A percentile compares a stretch with the other conserved stretches of the same genome.
Evolutionary conservation across 768 basidiomycete species (phyloP).

Genomic region (Coprinopsis strossmayeri): DNA sequence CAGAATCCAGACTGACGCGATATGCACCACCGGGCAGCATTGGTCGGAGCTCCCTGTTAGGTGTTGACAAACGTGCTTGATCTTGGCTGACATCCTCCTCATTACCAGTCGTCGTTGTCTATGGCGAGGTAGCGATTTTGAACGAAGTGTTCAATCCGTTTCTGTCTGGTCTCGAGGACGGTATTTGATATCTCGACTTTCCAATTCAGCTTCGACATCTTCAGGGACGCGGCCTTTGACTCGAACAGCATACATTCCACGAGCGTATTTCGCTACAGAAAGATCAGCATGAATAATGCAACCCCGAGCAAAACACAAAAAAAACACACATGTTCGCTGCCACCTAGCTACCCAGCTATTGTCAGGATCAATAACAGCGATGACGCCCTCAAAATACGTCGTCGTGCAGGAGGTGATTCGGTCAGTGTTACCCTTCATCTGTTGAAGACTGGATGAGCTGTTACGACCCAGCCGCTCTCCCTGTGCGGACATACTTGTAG

Average conservation of each 20-base stretch:
- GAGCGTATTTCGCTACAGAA: constrained; percentile 66
- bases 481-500: constrained; percentile 60
- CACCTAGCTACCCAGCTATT: constrained; percentile 94
- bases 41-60: no score
- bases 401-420: constrained; percentile 84
- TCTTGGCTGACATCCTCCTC: no score
- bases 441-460: neutral
- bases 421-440: constrained; percentile 89
- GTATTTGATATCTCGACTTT: constrained; percentile 73
- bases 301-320: constrained; percentile 4
- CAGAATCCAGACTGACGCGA: no score
- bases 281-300: neutral
- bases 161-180: constrained; percentile 80
- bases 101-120: neutral
- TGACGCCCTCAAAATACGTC: constrained; percentile 87
- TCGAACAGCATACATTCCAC: constrained; percentile 91
- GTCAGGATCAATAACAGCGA: constrained; percentile 80
- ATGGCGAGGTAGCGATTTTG: neutral
- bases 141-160: constrained; percentile 39
- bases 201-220: constrained; percentile 77
- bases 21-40: no score
- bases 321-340: constrained; percentile 75
- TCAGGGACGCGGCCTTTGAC: constrained; percentile 83
- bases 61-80: no score
- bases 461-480: neutral